A percentile compares a stretch with the other conserved stretches of the same genome.
These are phyloP conservation scores for Rhododendron vialii DNA, from an alignment of 148 eudicot genomes.

Conservation along the genomic window DNA sequence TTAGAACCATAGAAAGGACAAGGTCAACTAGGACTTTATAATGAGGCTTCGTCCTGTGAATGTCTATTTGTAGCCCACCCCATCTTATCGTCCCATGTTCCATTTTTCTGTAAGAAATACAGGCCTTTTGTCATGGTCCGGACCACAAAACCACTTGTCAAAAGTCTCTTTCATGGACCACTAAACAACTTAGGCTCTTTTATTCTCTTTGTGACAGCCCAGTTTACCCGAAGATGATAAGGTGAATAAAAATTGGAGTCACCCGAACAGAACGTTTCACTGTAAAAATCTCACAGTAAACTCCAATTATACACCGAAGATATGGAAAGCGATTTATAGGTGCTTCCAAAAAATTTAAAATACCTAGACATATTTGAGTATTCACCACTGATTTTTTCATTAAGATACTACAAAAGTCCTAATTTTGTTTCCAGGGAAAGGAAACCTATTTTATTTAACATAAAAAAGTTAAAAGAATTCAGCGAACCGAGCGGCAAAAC, in stretches of 20 bases:
- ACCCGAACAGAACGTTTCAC: neutral
- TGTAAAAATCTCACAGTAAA: too few relatives aligned
- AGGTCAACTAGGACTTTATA: neutral
- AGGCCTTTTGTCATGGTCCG: neutral
- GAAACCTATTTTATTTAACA: too few relatives aligned
- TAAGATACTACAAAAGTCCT: too few relatives aligned
- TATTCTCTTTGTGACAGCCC: neutral
- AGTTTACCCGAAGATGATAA: neutral
- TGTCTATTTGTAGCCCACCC: neutral
- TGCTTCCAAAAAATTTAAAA: too few relatives aligned
- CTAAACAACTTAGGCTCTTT: conserved; percentile 1
- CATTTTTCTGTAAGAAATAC: neutral
- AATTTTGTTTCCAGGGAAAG: too few relatives aligned
- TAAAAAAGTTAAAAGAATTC: too few relatives aligned
- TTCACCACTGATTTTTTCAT: too few relatives aligned
- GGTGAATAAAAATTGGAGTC: neutral
- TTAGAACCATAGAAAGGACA: neutral
- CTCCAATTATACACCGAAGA: too few relatives aligned
- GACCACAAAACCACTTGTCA: conserved; percentile 8
- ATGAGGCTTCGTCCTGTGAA: neutral
- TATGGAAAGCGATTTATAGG: too few relatives aligned
- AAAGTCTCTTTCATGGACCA: conserved; percentile 2
- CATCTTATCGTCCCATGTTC: neutral
- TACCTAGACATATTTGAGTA: too few relatives aligned
- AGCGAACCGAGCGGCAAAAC: too few relatives aligned